A percentile compares a stretch with the other conserved stretches of the same genome.
Evolutionary conservation across 257 asterid genomes (phyloP).

Genomic region (Catharanthus roseus): DNA sequence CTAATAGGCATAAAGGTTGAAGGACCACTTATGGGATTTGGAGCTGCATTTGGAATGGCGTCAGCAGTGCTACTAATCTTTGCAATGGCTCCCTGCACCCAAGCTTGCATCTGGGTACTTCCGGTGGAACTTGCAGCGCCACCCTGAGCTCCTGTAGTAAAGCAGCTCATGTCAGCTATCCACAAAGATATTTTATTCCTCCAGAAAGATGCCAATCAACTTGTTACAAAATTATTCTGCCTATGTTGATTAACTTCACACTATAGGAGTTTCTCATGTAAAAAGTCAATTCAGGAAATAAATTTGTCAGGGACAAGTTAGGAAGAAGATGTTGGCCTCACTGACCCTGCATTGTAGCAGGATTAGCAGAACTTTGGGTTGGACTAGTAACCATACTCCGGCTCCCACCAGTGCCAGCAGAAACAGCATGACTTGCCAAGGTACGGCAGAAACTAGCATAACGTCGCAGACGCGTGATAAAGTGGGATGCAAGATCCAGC

Average conservation of each 20-base stretch:
- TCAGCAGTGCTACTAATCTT: conserved; percentile 86
- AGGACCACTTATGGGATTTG: conserved; percentile 83
- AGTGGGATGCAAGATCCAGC: conserved; percentile 97
- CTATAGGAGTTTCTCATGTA: background rate
- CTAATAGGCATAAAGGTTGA: conserved; percentile 89
- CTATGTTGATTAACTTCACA: background rate
- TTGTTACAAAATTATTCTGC: background rate
- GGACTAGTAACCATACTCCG: conserved; percentile 88
- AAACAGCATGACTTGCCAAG: conserved; percentile 92
- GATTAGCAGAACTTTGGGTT: conserved; percentile 70
- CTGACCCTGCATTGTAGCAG: conserved; percentile 74
- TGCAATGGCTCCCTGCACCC: conserved; percentile 99
- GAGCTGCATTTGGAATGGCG: conserved; percentile 75
- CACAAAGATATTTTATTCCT: background rate
- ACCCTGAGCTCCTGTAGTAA: conserved; percentile 54
- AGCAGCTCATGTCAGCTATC: conserved; percentile 6
- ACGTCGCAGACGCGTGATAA: conserved; percentile 94
- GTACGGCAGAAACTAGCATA: conserved; percentile 99
- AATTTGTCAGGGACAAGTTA: background rate
- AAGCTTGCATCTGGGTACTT: conserved; percentile 88
- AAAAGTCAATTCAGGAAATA: background rate
- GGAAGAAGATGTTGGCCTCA: conserved; percentile 9
- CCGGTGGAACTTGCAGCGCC: conserved; percentile 86
- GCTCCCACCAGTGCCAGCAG: conserved; percentile 92
- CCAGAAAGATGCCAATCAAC: background rate